Percentiles rank a stretch among this genome's conserved stretches.
phyloP scores from a whole-genome alignment of 768 basidiomycete genomes.

The Peribolospora kevripleyi region DNA sequence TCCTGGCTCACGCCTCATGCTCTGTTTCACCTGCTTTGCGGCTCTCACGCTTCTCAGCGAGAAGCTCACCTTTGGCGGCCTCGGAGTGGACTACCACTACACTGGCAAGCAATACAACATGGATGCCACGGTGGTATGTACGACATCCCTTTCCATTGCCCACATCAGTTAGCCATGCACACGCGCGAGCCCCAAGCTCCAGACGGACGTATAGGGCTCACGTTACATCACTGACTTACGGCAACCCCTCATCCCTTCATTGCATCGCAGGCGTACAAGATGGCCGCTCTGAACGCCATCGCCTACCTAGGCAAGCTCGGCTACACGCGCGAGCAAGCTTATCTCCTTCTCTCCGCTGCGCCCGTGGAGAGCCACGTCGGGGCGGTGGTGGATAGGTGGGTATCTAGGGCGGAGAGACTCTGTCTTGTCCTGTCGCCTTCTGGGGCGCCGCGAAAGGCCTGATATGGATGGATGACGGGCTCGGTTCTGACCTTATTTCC shows the following conservation, averaged over 20 bases:
- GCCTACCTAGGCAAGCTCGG: conserved; percentile 42
- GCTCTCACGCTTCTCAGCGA: not conserved
- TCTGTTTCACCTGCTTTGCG: not conserved
- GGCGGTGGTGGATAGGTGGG: conserved; percentile 35
- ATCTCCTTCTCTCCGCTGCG: conserved; percentile 42
- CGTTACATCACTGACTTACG: not conserved
- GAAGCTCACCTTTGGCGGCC: too few relatives aligned
- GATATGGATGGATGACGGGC: too few relatives aligned
- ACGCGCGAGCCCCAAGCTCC: not conserved
- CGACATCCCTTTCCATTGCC: too few relatives aligned
- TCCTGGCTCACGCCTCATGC: too few relatives aligned
- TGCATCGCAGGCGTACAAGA: conserved; percentile 34
- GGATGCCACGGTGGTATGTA: conserved; percentile 32
- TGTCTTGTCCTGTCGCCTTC: not conserved
- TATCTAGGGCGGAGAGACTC: not conserved
- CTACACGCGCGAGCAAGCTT: conserved; percentile 56
- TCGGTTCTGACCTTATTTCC: too few relatives aligned
- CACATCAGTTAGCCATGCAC: not conserved
- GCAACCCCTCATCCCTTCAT: conserved; percentile 28
- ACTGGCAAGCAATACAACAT: conserved; percentile 52
- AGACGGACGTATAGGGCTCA: too few relatives aligned
- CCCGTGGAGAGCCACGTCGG: conserved; percentile 46
- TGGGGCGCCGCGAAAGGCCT: not conserved
- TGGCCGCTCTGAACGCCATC: conserved; percentile 52
- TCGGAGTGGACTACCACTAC: conserved; percentile 18